Base-by-base conservation (phyloP, 192 early-diverging fungal genomes). In the Bifiguratus adelaidae region DNA sequence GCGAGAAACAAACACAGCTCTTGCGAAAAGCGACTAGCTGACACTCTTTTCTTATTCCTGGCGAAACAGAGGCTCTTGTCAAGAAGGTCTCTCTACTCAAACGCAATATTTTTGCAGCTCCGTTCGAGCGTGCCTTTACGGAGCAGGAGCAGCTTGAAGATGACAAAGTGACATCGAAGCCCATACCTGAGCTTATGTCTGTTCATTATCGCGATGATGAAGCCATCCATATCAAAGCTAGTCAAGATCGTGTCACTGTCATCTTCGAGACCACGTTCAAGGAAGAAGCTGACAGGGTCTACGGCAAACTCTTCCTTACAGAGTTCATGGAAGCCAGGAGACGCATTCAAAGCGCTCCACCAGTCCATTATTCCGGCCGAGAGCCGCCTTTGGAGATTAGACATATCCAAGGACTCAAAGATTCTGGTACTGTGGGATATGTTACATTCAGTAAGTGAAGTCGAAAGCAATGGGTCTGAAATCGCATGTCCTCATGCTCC, bases 241-340 rank as follows among this genome's bases (percentile, higher is more conserved):
- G 77, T 54, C 70, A 84, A 25, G 96, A 99, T 61, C 82, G 94
- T 24, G 91, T 99, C 33, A 99, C 96, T 2, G 93, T 97, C 18
- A 92, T 97, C 41, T 99, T 97, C 67, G 88, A 85, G 24, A 95
- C 92, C 8, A 70, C 80, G 62, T 99, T 99, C 67, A 92, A 92
- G 65, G 96, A 99, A 48, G 96, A 99, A 55, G 88, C 91, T 8
- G 96, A 99, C 59, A 79, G 82, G 25, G 84, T 99, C 51, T 85
- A 91, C 67, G 96, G 92, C 38, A 88, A 83, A 50, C 90, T 99
- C 24, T 99, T 99, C 61, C 69, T 99, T 48, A 93, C 96, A 78
- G 95, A 99, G 82, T 99, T 99, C 68, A 92, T 95, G 21, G 95
- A 99, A 72, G 95, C 92, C n/a, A 77, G 95, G 41, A 38, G 42